Evolutionary conservation across 2,329 filamentous ascomycete species (phyloP).

Genomic region (Stemphylium beticola): DNA sequence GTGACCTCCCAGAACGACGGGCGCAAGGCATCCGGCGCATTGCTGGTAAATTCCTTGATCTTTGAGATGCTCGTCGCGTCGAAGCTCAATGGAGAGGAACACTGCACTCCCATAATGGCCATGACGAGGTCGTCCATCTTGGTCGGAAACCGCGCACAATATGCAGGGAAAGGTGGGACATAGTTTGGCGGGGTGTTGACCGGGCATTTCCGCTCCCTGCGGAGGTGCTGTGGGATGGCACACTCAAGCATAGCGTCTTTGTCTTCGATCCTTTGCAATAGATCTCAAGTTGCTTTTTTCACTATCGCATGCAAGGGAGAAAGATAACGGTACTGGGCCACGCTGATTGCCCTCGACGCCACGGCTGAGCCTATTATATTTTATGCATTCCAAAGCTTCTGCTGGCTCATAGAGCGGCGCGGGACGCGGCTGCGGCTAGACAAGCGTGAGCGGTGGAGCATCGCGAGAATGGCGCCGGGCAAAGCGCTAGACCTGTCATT

Average conservation of each 20-base stretch:
- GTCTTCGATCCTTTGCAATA: neutral
- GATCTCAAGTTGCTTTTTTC: too few species aligned
- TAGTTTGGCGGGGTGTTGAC: slow-evolving; percentile 31
- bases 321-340: too few species aligned
- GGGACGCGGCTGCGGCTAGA: too few species aligned
- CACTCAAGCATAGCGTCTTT: slow-evolving; percentile 28
- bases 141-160: slow-evolving; percentile 42
- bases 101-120: slow-evolving; percentile 46
- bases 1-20: slow-evolving; percentile 44
- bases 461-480: too few species aligned
- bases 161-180: slow-evolving; percentile 40
- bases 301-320: too few species aligned
- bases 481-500: too few species aligned
- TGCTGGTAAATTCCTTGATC: slow-evolving; percentile 20
- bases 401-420: too few species aligned
- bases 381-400: too few species aligned
- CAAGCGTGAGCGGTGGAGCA: too few species aligned
- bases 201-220: slow-evolving; percentile 22
- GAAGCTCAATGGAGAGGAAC: neutral
- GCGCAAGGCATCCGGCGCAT: slow-evolving; percentile 13
- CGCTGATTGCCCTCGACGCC: too few species aligned
- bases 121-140: slow-evolving; percentile 42
- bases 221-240: slow-evolving; percentile 33
- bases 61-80: slow-evolving; percentile 17
- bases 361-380: too few species aligned